Conservation (phyloP, 805 yeast genomes). For the Sugiyamaella qingdaonensis region DNA sequence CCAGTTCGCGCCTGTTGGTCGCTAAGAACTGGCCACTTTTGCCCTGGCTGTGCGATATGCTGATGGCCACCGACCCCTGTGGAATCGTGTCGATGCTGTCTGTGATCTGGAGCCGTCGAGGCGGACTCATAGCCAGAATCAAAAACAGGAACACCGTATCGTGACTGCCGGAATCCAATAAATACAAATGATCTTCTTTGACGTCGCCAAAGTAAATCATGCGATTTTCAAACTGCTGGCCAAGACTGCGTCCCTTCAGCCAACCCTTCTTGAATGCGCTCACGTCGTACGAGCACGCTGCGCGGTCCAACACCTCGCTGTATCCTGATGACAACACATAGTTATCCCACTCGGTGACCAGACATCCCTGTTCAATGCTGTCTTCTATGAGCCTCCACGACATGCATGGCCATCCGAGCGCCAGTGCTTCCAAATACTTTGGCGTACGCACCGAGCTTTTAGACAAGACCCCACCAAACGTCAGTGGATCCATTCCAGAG, state of each 20-base stretch:
- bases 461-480: slow-evolving; percentile 65
- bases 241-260: slow-evolving; percentile 17
- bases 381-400: slow-evolving; percentile 55
- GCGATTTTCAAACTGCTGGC: slow-evolving; percentile 27
- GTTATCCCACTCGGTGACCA: slow-evolving; percentile 42
- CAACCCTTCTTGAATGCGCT: slow-evolving; percentile 22
- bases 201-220: slow-evolving; percentile 16
- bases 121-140: slow-evolving; percentile 6
- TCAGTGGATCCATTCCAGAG: background rate
- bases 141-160: slow-evolving; percentile 6
- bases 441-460: slow-evolving; percentile 57
- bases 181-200: slow-evolving; percentile 19
- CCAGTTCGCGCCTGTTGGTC: slow-evolving; percentile 1
- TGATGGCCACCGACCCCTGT: slow-evolving; percentile 4
- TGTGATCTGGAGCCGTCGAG: background rate
- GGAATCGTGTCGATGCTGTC: slow-evolving; percentile 23
- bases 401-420: slow-evolving; percentile 83
- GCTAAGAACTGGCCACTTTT: slow-evolving; percentile 15
- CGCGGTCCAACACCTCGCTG: slow-evolving; percentile 41
- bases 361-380: slow-evolving; percentile 34
- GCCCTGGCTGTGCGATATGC: slow-evolving; percentile 9
- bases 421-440: slow-evolving; percentile 71
- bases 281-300: slow-evolving; percentile 23
- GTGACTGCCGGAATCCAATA: slow-evolving; percentile 8
- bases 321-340: slow-evolving; percentile 73